Evolutionary conservation across 257 asterid genomes (phyloP), one percentile per base, ranked within the genome.

Genomic region (Jaltomata sinuosa): DNA sequence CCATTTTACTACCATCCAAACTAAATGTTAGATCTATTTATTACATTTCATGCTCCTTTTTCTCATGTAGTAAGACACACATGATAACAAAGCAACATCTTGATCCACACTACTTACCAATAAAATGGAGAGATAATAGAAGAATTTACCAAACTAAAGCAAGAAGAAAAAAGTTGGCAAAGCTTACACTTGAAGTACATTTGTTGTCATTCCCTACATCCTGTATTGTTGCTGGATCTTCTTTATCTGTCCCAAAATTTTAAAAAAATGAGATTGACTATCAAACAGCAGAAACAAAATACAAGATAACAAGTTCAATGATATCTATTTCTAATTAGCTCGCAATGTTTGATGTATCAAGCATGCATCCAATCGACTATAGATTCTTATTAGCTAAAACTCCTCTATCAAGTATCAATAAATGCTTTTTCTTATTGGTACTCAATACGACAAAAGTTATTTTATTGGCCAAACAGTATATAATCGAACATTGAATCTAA

Each of bases 171-270:
- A 27, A 27, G 67, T 67, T 50, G n/a, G 14, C 71, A 36, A 82
- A 80, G 71, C 92, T 88, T 83, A 85, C 92, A 84, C 50, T 88
- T 61, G 84, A 83, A 85, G 54, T 64, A 83, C 72, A 6, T 81
- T 76, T 54, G 61, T 49, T 87, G 69, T 80, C 82, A 79, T 59
- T 84, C 27, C 69, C 83, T 25, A 84, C 85, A 86, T 65, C 61
- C 57, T 80, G 81, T 65, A 54, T 36, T 31, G 83, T 55, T 69
- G 71, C 90, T 38, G 65, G 50, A 47, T 83, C 87, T 49, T 9
- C 40, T 27, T 45, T 52, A 81, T 80, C 91, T 89, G 90, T 11
- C 79, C 62, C 84, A 25, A 82, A 82, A 16, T 62, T 15, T 19
- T 32, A 27, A 62, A 49, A 62, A 62, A 29, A 2, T 29, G 40